Conservation (phyloP, 2,329 filamentous ascomycete genomes). For the Ascocoryne sarcoides region DNA sequence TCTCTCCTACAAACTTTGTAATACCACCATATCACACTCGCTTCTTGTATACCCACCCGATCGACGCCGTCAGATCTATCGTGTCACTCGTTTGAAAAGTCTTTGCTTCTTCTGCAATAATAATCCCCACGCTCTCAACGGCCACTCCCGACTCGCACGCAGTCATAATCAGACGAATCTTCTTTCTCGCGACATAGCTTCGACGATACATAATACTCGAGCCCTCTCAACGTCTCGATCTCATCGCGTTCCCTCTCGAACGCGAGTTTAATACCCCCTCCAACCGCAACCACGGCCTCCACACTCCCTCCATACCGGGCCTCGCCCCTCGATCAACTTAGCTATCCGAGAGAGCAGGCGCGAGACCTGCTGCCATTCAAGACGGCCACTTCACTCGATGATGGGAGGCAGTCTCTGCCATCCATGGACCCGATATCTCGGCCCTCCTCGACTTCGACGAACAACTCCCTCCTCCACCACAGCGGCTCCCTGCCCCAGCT, state of each 20-base stretch:
- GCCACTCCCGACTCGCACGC: conserved; percentile 1
- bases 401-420: conserved; percentile 38
- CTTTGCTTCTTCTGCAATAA: conserved; percentile 17
- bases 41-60: conserved; percentile 21
- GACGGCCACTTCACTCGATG: conserved; percentile 36
- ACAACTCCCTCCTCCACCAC: conserved; percentile 35
- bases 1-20: conserved; percentile 14
- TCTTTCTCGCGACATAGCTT: conserved; percentile 15
- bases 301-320: conserved; percentile 51
- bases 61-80: conserved; percentile 12
- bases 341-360: conserved; percentile 38
- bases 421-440: conserved; percentile 42
- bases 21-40: conserved; percentile 17
- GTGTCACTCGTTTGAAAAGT: conserved; percentile 25
- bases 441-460: conserved; percentile 43
- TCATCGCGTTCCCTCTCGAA: conserved; percentile 22
- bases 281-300: conserved; percentile 42
- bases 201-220: conserved; percentile 13
- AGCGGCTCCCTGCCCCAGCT: conserved; percentile 35
- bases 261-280: conserved; percentile 22
- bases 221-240: conserved; percentile 9
- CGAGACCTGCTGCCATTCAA: conserved; percentile 39
- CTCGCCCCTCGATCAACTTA: conserved; percentile 43
- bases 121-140: conserved; percentile 11
- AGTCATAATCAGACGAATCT: conserved; percentile 13